phyloP scores from a whole-genome alignment of 176 grass and related monocot genomes.

The Bolboschoenus planiculmis region DNA sequence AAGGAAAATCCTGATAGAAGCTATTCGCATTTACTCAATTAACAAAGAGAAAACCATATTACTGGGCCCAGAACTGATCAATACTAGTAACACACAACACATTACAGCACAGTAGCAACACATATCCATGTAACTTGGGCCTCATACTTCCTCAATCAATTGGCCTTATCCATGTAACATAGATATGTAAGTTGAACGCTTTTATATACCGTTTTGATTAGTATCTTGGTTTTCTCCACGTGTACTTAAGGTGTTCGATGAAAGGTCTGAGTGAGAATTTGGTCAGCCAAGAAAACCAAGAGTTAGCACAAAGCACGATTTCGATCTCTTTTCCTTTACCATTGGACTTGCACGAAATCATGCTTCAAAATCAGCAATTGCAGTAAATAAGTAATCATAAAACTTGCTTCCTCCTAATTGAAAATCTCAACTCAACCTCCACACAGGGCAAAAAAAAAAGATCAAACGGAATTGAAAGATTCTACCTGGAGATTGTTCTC shows the following conservation, averaged over 20 bases:
- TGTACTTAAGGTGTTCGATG: no score
- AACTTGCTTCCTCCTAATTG: background rate
- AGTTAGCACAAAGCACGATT: background rate
- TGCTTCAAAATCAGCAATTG: background rate
- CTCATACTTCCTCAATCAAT: no score
- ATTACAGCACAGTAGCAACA: no score
- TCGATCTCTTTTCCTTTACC: background rate
- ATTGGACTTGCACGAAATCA: background rate
- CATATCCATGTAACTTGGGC: no score
- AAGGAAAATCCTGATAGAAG: background rate
- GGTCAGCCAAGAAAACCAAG: no score
- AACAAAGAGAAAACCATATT: background rate
- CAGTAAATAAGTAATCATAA: background rate
- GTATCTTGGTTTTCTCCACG: no score
- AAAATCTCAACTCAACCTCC: background rate
- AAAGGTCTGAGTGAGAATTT: no score
- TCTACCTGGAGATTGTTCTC: conserved; percentile 74
- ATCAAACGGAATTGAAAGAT: background rate
- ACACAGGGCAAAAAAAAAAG: background rate
- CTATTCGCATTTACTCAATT: no score
- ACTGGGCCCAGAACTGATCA: background rate
- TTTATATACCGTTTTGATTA: no score
- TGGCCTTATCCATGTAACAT: no score
- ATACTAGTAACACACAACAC: background rate
- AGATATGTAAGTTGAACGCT: no score